Conservation (phyloP, 2,329 filamentous ascomycete genomes). For the Bisporella sp. region DNA sequence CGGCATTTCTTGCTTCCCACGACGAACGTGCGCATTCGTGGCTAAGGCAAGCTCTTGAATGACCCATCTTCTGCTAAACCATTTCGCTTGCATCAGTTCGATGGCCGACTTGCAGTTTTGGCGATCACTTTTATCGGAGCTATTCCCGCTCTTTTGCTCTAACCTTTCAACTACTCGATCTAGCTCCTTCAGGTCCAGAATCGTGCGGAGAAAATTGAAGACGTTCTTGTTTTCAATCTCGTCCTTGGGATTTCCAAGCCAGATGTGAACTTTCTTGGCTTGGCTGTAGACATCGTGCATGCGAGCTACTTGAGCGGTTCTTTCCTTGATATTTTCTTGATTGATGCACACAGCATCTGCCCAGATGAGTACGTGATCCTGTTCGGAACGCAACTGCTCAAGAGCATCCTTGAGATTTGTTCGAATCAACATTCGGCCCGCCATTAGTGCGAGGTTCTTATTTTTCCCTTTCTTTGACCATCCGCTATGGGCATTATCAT, state of each 20-base stretch:
- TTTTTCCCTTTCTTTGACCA: too few species aligned
- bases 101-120: too few species aligned
- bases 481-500: too few species aligned
- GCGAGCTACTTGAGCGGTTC: conserved; percentile 7
- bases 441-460: too few species aligned
- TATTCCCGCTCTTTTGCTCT: background rate
- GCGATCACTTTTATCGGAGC: conserved; percentile 28
- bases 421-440: background rate
- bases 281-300: conserved; percentile 12
- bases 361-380: conserved; percentile 1
- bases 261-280: conserved; percentile 9
- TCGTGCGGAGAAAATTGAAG: conserved; percentile 8
- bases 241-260: conserved; percentile 5
- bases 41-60: conserved; percentile 35
- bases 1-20: conserved; percentile 26
- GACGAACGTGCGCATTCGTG: conserved; percentile 26
- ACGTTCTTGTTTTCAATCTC: background rate
- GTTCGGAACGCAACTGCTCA: background rate
- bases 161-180: background rate
- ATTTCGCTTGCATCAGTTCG: too few species aligned
- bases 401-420: conserved; percentile 9
- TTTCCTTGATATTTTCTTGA: conserved; percentile 7
- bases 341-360: conserved; percentile 8
- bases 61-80: too few species aligned
- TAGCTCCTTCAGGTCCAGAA: conserved; percentile 6